Evolutionary conservation across 1,284 basidiomycete species (phyloP), one percentile per base, ranked within the genome.

Genomic region (Tranzscheliella williamsii): DNA sequence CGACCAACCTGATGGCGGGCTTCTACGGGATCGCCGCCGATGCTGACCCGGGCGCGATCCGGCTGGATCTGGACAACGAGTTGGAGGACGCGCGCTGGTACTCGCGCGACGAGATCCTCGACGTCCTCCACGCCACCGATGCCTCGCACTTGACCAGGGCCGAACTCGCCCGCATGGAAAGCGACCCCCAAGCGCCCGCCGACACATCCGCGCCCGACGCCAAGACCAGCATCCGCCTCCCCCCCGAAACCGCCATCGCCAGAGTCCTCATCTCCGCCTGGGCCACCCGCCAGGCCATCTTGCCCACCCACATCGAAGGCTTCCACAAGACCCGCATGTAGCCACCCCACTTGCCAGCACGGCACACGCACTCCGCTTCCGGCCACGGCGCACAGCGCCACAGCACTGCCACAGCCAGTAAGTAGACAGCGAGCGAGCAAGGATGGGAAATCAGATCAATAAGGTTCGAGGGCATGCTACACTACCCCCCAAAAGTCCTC

Each of bases 21-120:
- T 57, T 58, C 23, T 81, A 83, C 9, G 70, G 56, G 5, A 44
- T 61, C 15, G 70, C 65, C 4, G 42, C 46, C 4, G 27, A 34
- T 16, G 55, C 50, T 18, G 38, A 65, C 18, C 42, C 47, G 20
- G 82, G 89, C 38, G 83, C 84, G 3, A 87, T 97, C 63, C 84
- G 91, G 11, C 82, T 84, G 11, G 93, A 97, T 78, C 83, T 98
- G 13, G 94, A 97, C 75, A 94, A 95, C 69, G 94, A 98, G 80
- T 84, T 98, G n/a, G 87, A 89, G 75, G 91, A 96, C 72, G 92
- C 91, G 0, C 84, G 84, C 46, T 98, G 89, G 87, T 96, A 87
- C 79, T 86, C 87, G 7, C 85, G 89, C 9, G 83, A 83, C 23
- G 85, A 91, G 67, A 82, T 91, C 20, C 79, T 86, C 4, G 79